phyloP scores from a whole-genome alignment of 208 protist genomes.

The Phytomonas francai region DNA sequence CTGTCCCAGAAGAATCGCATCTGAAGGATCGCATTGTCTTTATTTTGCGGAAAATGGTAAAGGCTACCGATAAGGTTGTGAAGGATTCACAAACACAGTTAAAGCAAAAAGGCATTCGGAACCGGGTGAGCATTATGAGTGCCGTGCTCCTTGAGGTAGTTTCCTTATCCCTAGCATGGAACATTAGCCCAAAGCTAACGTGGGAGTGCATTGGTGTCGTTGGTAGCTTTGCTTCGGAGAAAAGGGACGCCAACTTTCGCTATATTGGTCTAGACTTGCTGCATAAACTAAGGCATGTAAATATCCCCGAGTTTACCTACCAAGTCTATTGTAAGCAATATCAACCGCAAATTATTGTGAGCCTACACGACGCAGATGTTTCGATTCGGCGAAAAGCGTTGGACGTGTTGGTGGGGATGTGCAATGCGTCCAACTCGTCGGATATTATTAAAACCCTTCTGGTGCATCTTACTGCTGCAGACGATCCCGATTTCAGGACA shows the following conservation, averaged over 20 bases:
- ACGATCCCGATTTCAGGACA: slow-evolving; percentile 88
- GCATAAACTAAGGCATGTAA: slow-evolving; percentile 49
- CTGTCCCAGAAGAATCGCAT: slow-evolving; percentile 58
- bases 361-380: slow-evolving; percentile 95
- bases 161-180: slow-evolving; percentile 90
- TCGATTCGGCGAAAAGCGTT: slow-evolving; percentile 96
- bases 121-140: slow-evolving; percentile 96
- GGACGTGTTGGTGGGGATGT: slow-evolving; percentile 97
- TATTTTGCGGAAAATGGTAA: slow-evolving; percentile 78
- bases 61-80: slow-evolving; percentile 80
- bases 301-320: slow-evolving; percentile 54
- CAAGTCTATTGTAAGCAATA: slow-evolving; percentile 78
- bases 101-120: slow-evolving; percentile 83
- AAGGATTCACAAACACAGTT: slow-evolving; percentile 77
- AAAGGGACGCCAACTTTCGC: slow-evolving; percentile 86
- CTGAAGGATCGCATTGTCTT: slow-evolving; percentile 41
- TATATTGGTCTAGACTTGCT: slow-evolving; percentile 88
- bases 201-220: slow-evolving; percentile 76
- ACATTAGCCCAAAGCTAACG: slow-evolving; percentile 75
- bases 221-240: slow-evolving; percentile 81
- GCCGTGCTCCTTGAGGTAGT: slow-evolving; percentile 96
- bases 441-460: slow-evolving; percentile 93
- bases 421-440: slow-evolving; percentile 85
- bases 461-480: slow-evolving; percentile 78
- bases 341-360: slow-evolving; percentile 88